These are phyloP conservation scores for Pseudogymnoascus sp. DNA, from an alignment of 2,329 filamentous ascomycete species.

Conservation along the genomic window DNA sequence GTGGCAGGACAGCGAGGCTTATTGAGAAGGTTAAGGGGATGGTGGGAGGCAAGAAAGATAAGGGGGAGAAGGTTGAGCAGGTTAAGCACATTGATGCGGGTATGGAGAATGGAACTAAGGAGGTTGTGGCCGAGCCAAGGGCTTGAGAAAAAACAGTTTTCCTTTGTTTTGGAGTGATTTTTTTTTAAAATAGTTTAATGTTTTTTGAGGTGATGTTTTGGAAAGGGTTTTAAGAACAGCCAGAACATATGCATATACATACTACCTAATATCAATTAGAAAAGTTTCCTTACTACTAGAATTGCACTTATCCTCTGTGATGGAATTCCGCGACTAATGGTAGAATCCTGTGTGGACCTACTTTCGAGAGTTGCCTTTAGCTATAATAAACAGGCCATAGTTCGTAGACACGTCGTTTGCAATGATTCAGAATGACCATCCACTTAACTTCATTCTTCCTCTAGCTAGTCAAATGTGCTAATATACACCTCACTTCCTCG, in stretches of 20 bases:
- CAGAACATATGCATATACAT: not conserved
- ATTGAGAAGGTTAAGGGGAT: slow-evolving; percentile 4
- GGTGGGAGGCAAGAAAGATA: not conserved
- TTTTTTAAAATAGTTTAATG: not conserved
- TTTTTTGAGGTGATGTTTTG: not conserved
- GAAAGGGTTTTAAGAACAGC: not conserved
- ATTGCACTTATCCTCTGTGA: not conserved
- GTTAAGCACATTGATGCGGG: not conserved
- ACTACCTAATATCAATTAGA: slow-evolving; percentile 1
- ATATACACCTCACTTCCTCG: not conserved
- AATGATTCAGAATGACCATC: not conserved
- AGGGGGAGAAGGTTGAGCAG: not conserved
- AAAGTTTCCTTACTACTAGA: not conserved
- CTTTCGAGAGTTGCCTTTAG: not conserved
- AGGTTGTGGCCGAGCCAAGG: slow-evolving; percentile 1
- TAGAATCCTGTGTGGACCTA: not conserved
- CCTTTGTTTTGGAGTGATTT: not conserved
- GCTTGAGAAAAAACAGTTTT: not conserved
- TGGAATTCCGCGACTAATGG: not conserved
- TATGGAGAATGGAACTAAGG: not conserved
- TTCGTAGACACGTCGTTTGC: not conserved
- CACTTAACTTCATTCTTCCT: not conserved
- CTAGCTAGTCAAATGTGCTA: not conserved
- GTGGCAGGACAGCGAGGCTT: not conserved
- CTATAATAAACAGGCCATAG: not conserved